Conservation (phyloP, 179 eudicot species). For the Silene noctiflora region DNA sequence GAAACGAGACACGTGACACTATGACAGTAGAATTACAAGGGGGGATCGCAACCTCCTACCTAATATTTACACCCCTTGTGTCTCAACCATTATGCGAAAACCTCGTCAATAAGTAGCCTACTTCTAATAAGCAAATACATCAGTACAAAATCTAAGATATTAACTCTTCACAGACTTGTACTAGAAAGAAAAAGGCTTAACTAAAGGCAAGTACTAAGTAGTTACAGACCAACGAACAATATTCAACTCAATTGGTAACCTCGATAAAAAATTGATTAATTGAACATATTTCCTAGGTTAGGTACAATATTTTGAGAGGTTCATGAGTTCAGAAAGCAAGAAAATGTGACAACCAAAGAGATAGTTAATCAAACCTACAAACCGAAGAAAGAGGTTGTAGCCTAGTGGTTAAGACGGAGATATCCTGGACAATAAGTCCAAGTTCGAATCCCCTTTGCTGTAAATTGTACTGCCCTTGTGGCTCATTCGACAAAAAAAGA, state of each 20-base stretch:
- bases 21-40: no score
- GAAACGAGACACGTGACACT: neutral
- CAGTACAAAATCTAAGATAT: neutral
- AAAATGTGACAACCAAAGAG: conserved; percentile 9
- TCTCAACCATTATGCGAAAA: neutral
- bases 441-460: no score
- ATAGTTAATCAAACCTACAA: conserved; percentile 4
- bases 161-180: neutral
- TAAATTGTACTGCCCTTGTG: neutral
- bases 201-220: no score
- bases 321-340: neutral
- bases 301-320: conserved; percentile 10
- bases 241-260: no score
- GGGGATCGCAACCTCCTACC: no score
- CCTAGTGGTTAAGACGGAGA: no score
- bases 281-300: neutral
- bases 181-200: neutral
- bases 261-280: neutral
- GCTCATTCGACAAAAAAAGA: neutral
- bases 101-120: neutral
- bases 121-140: neutral
- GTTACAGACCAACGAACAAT: no score
- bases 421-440: no score
- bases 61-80: no score
- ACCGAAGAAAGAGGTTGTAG: neutral